Evolutionary conservation across 805 yeast genomes (phyloP), one percentile per base, ranked within the genome.

Genomic region (Naumovozyma dairenensis): DNA sequence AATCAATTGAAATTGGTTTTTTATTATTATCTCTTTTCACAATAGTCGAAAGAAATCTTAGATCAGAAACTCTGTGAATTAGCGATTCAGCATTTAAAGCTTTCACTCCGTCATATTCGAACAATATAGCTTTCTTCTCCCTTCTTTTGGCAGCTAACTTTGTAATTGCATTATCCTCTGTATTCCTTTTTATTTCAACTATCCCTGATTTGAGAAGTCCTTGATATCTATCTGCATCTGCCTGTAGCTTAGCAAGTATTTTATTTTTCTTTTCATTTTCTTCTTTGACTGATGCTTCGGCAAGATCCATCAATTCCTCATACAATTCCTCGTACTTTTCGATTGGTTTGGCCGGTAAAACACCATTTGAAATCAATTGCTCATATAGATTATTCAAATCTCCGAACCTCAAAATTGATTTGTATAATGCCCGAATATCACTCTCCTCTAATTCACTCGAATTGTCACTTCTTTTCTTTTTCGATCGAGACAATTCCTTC

Each of bases 121-220:
- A 87, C 31, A 89, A 60, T n/a, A 86, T 79, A 0, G 96, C 97
- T 58, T 81, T 84, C 59, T 84, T 81, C 50, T 87, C 96, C 52
- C 77, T 80, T 57, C 79, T 74, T 51, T 80, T 80, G 28, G 74
- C 67, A 25, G 74, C 57, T 70, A 77, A 69, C 31, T 67, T 57
- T 0, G 78, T 67, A 37, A 67, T 60, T 16, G 75, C 70, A 37
- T 66, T 74, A 37, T 62, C 51, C 38, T 55, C 54, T 6, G 45
- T 44, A 31, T 57, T 50, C 37, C 59, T 48, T 29, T 57, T 57
- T 2, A 50, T 32, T 25, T 57, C 41, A 12, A 55, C 37, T 39
- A 59, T 46, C 33, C 66, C 67, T 5, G 46, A 38, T 37, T 55
- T 63, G 46, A 60, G 54, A 42, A 60, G 59, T 25, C 63, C 69